Conservation (phyloP, 768 basidiomycete genomes). For the Naganishia vishniacii region DNA sequence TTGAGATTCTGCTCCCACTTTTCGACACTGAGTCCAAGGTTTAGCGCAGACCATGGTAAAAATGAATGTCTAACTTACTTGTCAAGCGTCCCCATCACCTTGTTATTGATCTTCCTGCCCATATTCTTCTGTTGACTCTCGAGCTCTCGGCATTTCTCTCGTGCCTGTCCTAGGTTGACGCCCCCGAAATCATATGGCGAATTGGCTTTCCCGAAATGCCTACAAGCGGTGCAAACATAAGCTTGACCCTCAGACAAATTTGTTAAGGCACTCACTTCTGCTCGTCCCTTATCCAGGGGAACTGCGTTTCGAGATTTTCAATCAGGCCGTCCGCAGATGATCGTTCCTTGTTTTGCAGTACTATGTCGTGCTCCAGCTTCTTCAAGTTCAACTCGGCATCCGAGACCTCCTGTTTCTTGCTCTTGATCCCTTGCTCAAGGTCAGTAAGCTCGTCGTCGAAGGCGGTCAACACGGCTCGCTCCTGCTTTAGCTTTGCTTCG, state of each 20-base stretch:
- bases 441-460: constrained; percentile 84
- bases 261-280: constrained; percentile 66
- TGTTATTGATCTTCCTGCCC: constrained; percentile 93
- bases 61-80: constrained; percentile 55
- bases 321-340: constrained; percentile 55
- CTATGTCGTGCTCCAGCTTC: constrained; percentile 66
- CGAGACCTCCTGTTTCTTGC: constrained; percentile 65
- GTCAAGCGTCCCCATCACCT: constrained; percentile 93
- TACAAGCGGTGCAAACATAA: too few species aligned
- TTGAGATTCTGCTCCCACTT: constrained; percentile 80
- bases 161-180: constrained; percentile 59
- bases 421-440: constrained; percentile 74
- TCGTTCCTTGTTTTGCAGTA: constrained; percentile 62
- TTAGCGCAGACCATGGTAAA: not conserved
- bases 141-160: constrained; percentile 66
- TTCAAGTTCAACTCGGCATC: constrained; percentile 64
- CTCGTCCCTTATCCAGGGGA: constrained; percentile 85
- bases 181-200: constrained; percentile 73
- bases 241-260: too few species aligned
- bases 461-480: constrained; percentile 75
- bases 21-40: constrained; percentile 63
- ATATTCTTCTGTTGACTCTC: constrained; percentile 72
- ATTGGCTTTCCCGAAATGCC: constrained; percentile 75
- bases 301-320: constrained; percentile 67
- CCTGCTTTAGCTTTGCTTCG: constrained; percentile 68